Evolutionary conservation across 441 rosid species (phyloP).

Genomic region (Populus hybrid): DNA sequence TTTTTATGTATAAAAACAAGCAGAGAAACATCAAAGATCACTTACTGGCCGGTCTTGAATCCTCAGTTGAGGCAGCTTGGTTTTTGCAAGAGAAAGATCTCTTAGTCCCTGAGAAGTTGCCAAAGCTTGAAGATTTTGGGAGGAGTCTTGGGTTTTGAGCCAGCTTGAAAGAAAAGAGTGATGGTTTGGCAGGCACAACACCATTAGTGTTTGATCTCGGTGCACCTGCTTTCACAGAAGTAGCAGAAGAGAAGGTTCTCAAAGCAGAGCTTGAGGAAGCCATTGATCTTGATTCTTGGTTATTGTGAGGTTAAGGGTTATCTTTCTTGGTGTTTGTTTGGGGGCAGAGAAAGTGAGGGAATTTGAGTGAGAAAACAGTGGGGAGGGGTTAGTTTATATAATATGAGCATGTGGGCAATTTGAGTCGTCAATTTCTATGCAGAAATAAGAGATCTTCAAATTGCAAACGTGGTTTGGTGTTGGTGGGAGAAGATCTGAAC

Average conservation of each 20-base stretch:
- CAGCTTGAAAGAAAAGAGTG: slow-evolving; percentile 25
- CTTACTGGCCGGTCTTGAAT: slow-evolving; percentile 32
- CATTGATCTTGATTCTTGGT: slow-evolving; percentile 16
- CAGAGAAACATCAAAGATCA: not conserved
- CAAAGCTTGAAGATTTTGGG: slow-evolving; percentile 2
- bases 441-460: no score
- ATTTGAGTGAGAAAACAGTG: slow-evolving; percentile 6
- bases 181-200: not conserved
- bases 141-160: no score
- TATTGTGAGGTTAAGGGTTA: not conserved
- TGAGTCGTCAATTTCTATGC: not conserved
- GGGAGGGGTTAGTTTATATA: not conserved
- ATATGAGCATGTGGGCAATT: no score
- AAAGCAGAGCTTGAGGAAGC: slow-evolving; percentile 34
- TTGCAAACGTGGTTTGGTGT: not conserved
- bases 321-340: not conserved
- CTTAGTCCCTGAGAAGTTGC: slow-evolving; percentile 11
- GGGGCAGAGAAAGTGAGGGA: slow-evolving; percentile 12
- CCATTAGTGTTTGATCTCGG: slow-evolving; percentile 1
- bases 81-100: slow-evolving; percentile 43
- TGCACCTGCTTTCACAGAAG: slow-evolving; percentile 8
- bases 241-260: slow-evolving; percentile 16
- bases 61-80: slow-evolving; percentile 33
- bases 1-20: not conserved
- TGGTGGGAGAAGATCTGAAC: no score